Conservation (phyloP, 2,329 filamentous ascomycete species). For the Cladosporium cucumerinum region DNA sequence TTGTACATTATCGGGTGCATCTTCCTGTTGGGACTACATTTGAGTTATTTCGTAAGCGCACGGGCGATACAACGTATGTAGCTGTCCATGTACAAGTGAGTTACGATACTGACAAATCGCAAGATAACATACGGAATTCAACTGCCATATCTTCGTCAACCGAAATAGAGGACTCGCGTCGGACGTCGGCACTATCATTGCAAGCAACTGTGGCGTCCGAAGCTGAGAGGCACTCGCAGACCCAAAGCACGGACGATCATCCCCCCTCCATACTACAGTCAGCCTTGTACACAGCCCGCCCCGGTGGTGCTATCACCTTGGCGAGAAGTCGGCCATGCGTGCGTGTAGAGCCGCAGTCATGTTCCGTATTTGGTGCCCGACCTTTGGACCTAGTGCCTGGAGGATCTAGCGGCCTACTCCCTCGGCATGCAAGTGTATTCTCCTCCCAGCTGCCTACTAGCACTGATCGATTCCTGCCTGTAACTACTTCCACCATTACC, state of each 20-base stretch:
- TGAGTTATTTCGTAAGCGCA: background rate
- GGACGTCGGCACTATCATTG: background rate
- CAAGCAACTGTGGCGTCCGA: background rate
- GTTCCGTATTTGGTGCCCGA: slow-evolving; percentile 1
- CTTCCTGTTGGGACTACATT: background rate
- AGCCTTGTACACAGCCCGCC: slow-evolving; percentile 7
- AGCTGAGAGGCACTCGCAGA: background rate
- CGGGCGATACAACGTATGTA: background rate
- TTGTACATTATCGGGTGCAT: background rate
- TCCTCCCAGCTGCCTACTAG: background rate
- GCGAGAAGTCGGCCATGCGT: background rate
- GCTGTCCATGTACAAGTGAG: background rate
- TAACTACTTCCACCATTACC: background rate
- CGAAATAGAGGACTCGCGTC: background rate
- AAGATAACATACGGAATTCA: background rate
- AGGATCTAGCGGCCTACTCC: background rate
- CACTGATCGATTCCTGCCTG: background rate
- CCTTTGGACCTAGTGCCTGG: slow-evolving; percentile 3
- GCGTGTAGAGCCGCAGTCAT: slow-evolving; percentile 11
- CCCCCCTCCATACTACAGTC: background rate
- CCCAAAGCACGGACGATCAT: background rate
- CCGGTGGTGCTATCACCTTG: slow-evolving; percentile 2
- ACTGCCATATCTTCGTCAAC: background rate
- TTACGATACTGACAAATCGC: background rate
- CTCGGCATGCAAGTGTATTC: background rate